Base-by-base conservation (phyloP, 192 early-diverging fungal species). In the Coemansia asiatica region DNA sequence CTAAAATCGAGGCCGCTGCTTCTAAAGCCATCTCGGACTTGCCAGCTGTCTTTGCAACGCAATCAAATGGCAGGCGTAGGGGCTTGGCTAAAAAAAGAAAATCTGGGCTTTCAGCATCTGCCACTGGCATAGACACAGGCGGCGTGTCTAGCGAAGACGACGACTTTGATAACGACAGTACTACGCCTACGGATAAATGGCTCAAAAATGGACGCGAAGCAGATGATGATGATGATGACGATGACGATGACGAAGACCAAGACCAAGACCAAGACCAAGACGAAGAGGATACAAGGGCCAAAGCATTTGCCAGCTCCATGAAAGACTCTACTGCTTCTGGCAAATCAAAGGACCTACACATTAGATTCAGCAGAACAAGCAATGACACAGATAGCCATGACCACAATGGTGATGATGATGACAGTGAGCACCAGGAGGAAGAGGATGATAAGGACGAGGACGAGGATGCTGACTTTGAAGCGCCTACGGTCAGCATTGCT, bases 381-480 rank as follows among this genome's bases (percentile, higher is more conserved):
- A 44, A 44, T 13, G 40, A 2, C 40, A 16, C 40, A 44, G 40
- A 44, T 44, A 44, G 35, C 56, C 1, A 40, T 23, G 56, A 21
- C 5, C 6, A 22, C 12, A 49, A 22, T 29, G 36, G 12, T 13
- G 60, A 61, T 16, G 62, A 50, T 12, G 51, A 53, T 1, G 35
- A 60, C 27, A 33, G 51, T 25, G 54, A 26, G 0, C 60, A 63
- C 23, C n/a, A n/a, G n/a, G n/a, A n/a, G n/a, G 68, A 63, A 0
- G 69, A 68, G 47, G 65, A 61, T 8, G 60, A 61, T 2, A 40
- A 63, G 10, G 76, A 74, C 6, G 70, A 50, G 6, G 76, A 79
- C 8, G 76, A 74, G n/a, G 77, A 74, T 64, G 68, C 69, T 13
- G 77, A 80, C 31, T 80, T 80, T 71, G 77, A 74, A 49, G 77